Evolutionary conservation across 768 basidiomycete species (phyloP).

Genomic region (Pisolithus tinctorius): DNA sequence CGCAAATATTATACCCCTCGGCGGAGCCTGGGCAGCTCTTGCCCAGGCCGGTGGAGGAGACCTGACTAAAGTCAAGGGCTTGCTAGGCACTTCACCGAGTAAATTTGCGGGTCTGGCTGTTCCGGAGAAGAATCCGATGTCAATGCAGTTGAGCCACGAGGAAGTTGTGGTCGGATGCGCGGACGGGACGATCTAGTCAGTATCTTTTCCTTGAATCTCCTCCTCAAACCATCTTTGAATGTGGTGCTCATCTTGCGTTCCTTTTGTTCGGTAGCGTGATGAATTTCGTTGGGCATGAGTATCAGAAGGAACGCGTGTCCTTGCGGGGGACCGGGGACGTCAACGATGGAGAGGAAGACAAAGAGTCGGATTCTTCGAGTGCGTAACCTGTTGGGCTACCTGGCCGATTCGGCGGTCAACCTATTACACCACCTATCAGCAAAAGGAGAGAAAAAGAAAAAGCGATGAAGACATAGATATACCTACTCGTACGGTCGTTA

Average conservation of each 20-base stretch:
- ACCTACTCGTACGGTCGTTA: background rate
- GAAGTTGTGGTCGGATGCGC: slow-evolving; percentile 89
- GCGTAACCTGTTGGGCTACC: background rate
- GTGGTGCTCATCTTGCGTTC: slow-evolving; percentile 7
- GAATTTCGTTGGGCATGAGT: slow-evolving; percentile 56
- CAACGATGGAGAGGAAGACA: slow-evolving; percentile 1
- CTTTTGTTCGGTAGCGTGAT: slow-evolving; percentile 37
- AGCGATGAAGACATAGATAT: no score
- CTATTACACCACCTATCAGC: no score
- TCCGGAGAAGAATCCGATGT: slow-evolving; percentile 93
- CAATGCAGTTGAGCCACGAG: slow-evolving; percentile 86
- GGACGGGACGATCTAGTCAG: slow-evolving; percentile 88
- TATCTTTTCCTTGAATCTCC: slow-evolving; percentile 7
- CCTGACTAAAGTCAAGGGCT: slow-evolving; percentile 45
- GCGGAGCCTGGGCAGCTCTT: slow-evolving; percentile 72
- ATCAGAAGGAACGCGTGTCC: slow-evolving; percentile 29
- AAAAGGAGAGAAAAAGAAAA: no score
- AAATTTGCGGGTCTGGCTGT: slow-evolving; percentile 77
- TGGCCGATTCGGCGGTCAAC: no score
- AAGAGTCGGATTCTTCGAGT: slow-evolving; percentile 10
- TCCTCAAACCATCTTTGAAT: background rate
- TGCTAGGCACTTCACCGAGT: slow-evolving; percentile 53
- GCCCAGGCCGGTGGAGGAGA: slow-evolving; percentile 32
- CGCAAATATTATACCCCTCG: slow-evolving; percentile 55
- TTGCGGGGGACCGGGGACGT: slow-evolving; percentile 2